Conservation (phyloP, 2,329 filamentous ascomycete genomes). For the Thielaviopsis musarum region DNA sequence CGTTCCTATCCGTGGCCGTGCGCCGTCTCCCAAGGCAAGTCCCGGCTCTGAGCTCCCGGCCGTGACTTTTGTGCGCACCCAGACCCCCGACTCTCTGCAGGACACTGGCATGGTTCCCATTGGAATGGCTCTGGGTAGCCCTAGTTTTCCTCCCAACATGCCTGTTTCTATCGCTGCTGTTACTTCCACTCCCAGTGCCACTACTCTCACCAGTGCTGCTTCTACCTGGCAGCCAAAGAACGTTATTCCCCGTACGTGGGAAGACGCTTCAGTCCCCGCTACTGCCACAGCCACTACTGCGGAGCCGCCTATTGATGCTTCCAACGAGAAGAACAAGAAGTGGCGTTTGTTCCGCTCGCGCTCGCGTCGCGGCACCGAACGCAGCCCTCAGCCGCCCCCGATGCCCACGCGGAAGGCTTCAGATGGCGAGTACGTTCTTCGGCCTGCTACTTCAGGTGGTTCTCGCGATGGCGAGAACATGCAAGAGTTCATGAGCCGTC, state of each 20-base stretch:
- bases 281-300: background rate
- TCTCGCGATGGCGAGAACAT: background rate
- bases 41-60: constrained; percentile 20
- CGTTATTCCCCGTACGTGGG: background rate
- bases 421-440: background rate
- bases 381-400: background rate
- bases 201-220: background rate
- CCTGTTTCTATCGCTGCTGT: background rate
- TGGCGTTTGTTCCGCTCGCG: constrained; percentile 13
- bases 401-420: background rate
- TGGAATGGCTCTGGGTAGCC: constrained; percentile 60
- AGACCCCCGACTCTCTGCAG: constrained; percentile 26
- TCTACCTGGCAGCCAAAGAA: background rate
- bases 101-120: constrained; percentile 29
- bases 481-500: background rate
- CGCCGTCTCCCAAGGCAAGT: constrained; percentile 27
- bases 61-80: constrained; percentile 22
- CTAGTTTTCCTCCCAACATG: constrained; percentile 18
- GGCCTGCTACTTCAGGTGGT: background rate
- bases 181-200: background rate
- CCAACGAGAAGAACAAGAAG: constrained; percentile 9
- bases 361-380: constrained; percentile 4
- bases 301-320: constrained; percentile 1
- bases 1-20: constrained; percentile 24
- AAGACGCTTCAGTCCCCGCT: background rate